Base-by-base conservation (phyloP, 2,329 filamentous ascomycete genomes). In the Nemania serpens region DNA sequence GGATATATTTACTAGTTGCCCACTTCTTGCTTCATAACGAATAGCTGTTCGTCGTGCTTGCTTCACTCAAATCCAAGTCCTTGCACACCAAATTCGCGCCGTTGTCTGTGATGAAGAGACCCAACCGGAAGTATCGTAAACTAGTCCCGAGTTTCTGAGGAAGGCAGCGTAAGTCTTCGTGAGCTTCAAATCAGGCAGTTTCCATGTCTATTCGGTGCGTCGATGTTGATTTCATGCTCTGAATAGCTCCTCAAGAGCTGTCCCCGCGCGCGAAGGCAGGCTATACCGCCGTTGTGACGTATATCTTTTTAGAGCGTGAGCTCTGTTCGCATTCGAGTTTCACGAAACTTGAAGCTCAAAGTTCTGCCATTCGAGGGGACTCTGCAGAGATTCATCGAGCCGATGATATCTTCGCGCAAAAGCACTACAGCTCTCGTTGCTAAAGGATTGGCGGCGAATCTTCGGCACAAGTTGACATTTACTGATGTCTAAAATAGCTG, bases 401-500 rank as follows among this genome's bases (percentile, higher is more conserved):
- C 70, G 68, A 61, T 71, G 62, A 15, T 64, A 57, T 52, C 45
- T 65, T 10, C 61, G 58, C 22, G 52, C 62, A 45, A 50, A 33
- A 11, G 34, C 17, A 17, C 42, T 42, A 20, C 22, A 39, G 17
- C 47, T 10, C 17, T 55, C 13, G n/a, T 59, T 55, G 13, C 53
- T 55, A 48, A 65, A 61, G 0, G 51, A 51, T 49, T 72, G 71
- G 3, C 61, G 59, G 11, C 69, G 63, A 47, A 72, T 66, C 17
- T 65, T 46, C 1, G 70, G 70, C 29, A 71, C 59, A 22, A 68
- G 65, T 42, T 69, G 67, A 47, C 68, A 69, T 57, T 69, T 66
- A 53, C 63, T 68, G 25, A 71, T 56, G 37, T 74, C 70, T 1
- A 42, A 34, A 7, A 75, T 57, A 29, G 51, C 60, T 4, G 61